Evolutionary conservation across 441 rosid species (phyloP).

Genomic region (Aquilaria agallochum): DNA sequence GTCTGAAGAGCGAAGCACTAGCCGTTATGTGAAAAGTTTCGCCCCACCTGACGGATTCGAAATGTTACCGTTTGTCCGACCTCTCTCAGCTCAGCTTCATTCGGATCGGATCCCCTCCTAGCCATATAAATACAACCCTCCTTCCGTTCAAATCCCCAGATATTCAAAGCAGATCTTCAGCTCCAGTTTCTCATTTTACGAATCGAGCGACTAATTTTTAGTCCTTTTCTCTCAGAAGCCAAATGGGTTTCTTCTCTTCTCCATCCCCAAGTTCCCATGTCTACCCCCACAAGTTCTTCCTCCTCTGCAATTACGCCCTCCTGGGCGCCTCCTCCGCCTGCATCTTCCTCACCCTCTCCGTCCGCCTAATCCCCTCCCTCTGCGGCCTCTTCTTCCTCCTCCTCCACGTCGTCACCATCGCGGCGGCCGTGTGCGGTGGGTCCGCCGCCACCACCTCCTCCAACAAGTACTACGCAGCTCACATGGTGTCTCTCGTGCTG

Average conservation of each 20-base stretch:
- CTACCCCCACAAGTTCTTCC: constrained; percentile 62
- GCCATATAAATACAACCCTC: too few relatives aligned
- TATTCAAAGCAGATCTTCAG: too few relatives aligned
- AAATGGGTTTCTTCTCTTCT: constrained; percentile 26
- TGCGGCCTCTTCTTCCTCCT: constrained; percentile 83
- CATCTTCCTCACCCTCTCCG: constrained; percentile 85
- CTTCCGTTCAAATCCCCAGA: too few relatives aligned
- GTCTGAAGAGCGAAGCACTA: too few relatives aligned
- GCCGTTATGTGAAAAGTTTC: too few relatives aligned
- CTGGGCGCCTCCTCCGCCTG: constrained; percentile 87
- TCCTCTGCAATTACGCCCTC: constrained; percentile 78
- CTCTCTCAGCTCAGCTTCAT: too few relatives aligned
- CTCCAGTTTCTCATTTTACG: too few relatives aligned
- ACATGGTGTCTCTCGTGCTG: constrained; percentile 82
- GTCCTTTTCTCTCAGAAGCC: neutral
- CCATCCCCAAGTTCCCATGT: constrained; percentile 31
- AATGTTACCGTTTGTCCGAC: too few relatives aligned
- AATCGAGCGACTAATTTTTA: too few relatives aligned
- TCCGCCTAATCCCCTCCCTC: constrained; percentile 74
- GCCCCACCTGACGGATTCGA: too few relatives aligned
- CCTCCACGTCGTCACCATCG: constrained; percentile 65
- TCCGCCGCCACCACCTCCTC: constrained; percentile 49
- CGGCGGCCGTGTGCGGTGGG: constrained; percentile 69
- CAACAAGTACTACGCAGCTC: constrained; percentile 58
- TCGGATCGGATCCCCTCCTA: too few relatives aligned